Conservation (phyloP, 768 basidiomycete species). For the Lactarius psammicola region DNA sequence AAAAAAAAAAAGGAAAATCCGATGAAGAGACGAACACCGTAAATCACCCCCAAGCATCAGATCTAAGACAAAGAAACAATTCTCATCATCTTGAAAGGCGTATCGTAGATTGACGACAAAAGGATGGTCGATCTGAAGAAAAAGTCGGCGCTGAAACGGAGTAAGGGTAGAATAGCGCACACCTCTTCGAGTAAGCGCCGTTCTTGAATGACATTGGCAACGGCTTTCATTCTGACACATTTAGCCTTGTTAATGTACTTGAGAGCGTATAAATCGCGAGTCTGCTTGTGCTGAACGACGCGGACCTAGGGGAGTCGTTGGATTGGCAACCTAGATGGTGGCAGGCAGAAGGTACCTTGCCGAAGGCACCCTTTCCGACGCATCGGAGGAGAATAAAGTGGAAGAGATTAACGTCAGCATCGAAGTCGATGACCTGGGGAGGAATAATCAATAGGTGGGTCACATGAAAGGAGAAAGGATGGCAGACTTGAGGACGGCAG, state of each 20-base stretch:
- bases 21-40: conserved; percentile 61
- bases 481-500: conserved; percentile 73
- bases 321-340: conserved; percentile 12
- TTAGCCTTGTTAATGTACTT: conserved; percentile 99
- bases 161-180: conserved; percentile 17
- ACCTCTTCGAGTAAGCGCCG: conserved; percentile 95
- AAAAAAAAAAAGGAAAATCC: conserved; percentile 5
- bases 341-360: conserved; percentile 63
- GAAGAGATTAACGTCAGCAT: conserved; percentile 93
- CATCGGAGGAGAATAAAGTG: conserved; percentile 93
- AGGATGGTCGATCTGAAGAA: conserved; percentile 82
- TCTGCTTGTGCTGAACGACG: conserved; percentile 98
- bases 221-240: conserved; percentile 98
- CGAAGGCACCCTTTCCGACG: conserved; percentile 99
- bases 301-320: conserved; percentile 65
- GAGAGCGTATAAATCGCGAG: conserved; percentile 93
- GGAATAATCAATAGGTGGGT: conserved; percentile 3
- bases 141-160: conserved; percentile 31
- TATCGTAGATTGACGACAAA: conserved; percentile 94
- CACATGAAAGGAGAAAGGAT: background rate
- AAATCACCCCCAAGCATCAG: conserved; percentile 96
- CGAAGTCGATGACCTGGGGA: conserved; percentile 86
- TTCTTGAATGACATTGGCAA: conserved; percentile 96
- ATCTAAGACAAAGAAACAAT: conserved; percentile 97
- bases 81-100: conserved; percentile 97